Evolutionary conservation across 2,329 filamentous ascomycete species (phyloP).

Genomic region (Epicoccum sorghinum): DNA sequence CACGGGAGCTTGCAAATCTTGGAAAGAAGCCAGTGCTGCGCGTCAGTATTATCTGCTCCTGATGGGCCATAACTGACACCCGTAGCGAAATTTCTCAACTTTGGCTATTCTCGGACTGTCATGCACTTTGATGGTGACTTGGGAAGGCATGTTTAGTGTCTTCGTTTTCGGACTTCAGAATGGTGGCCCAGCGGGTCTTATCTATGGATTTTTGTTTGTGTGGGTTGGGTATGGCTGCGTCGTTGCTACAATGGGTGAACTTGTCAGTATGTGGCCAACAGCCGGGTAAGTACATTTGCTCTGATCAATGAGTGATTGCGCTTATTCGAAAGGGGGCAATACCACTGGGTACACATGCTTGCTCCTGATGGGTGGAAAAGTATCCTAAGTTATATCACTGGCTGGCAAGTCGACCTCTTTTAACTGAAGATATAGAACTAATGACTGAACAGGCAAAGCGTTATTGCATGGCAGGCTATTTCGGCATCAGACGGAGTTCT

Average conservation of each 20-base stretch:
- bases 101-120: slow-evolving; percentile 24
- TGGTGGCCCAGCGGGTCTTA: slow-evolving; percentile 19
- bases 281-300: not conserved
- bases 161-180: slow-evolving; percentile 26
- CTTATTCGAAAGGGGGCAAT: slow-evolving; percentile 6
- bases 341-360: slow-evolving; percentile 44
- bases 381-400: slow-evolving; percentile 4
- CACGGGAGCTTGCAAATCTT: slow-evolving; percentile 12
- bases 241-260: slow-evolving; percentile 22
- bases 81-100: slow-evolving; percentile 21
- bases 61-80: not conserved
- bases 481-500: slow-evolving; percentile 26
- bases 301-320: no score
- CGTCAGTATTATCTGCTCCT: not conserved
- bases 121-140: slow-evolving; percentile 24
- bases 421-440: not conserved
- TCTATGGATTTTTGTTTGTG: slow-evolving; percentile 25
- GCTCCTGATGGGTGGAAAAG: slow-evolving; percentile 29
- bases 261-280: slow-evolving; percentile 6
- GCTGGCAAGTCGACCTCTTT: not conserved
- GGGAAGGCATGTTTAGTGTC: slow-evolving; percentile 23
- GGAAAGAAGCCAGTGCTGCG: slow-evolving; percentile 18
- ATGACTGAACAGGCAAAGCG: slow-evolving; percentile 40
- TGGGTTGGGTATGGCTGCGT: slow-evolving; percentile 23
- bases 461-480: slow-evolving; percentile 44